A percentile compares a stretch with the other conserved stretches of the same genome.
Conservation (phyloP, 495 filamentous ascomycete genomes). For the Penicillium lagena region DNA sequence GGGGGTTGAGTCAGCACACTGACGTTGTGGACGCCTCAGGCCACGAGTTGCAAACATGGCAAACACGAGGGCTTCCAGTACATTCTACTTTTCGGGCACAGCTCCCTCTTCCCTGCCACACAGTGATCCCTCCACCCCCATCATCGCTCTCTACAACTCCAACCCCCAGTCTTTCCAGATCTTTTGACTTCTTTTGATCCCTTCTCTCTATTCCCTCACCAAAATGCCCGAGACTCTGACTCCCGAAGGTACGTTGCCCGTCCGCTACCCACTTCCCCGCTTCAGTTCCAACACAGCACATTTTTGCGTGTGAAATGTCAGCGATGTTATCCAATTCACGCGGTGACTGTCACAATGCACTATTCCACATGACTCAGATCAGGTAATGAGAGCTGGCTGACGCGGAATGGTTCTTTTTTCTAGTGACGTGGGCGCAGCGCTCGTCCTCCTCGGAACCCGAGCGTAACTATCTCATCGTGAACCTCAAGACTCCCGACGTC, state of each 20-base stretch:
- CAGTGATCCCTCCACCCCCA: constrained; percentile 5
- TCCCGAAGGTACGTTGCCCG: constrained; percentile 35
- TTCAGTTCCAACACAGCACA: constrained; percentile 18
- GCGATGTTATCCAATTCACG: neutral
- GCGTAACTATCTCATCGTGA: constrained; percentile 91
- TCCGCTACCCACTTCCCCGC: constrained; percentile 30
- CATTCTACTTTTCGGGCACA: constrained; percentile 23
- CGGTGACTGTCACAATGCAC: no score
- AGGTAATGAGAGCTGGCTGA: constrained; percentile 10
- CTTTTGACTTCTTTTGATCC: neutral
- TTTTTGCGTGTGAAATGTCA: constrained; percentile 11
- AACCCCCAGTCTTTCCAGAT: constrained; percentile 6
- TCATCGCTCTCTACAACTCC: constrained; percentile 3
- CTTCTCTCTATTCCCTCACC: neutral
- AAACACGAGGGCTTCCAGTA: constrained; percentile 36
- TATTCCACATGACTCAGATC: neutral
- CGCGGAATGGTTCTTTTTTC: neutral
- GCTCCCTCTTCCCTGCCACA: constrained; percentile 10
- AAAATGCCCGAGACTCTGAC: constrained; percentile 28
- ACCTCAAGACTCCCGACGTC: constrained; percentile 80
- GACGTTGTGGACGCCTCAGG: constrained; percentile 16
- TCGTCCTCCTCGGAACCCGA: constrained; percentile 70
- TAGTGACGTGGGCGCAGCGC: constrained; percentile 97
- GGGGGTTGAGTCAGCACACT: constrained; percentile 13
- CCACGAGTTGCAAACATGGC: constrained; percentile 22